Evolutionary conservation across 768 basidiomycete species (phyloP).

Genomic region (Gloeopeniophorella convolvens): DNA sequence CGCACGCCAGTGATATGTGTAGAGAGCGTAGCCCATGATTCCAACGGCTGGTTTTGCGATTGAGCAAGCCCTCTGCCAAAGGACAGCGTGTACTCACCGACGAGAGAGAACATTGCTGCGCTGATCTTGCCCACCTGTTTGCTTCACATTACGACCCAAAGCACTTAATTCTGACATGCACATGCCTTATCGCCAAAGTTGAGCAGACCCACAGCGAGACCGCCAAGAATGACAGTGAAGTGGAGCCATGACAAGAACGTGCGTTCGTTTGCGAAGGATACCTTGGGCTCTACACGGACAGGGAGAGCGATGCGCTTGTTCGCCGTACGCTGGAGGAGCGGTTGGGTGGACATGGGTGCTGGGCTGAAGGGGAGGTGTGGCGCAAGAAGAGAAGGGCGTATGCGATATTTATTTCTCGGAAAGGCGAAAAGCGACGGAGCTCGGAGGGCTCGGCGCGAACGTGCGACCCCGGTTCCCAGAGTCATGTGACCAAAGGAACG

Average conservation of each 20-base stretch:
- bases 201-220: slow-evolving; percentile 89
- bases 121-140: slow-evolving; percentile 86
- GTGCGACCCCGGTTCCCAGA: too few relatives aligned
- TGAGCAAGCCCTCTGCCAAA: neutral
- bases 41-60: slow-evolving; percentile 63
- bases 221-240: slow-evolving; percentile 96
- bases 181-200: slow-evolving; percentile 95
- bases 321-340: slow-evolving; percentile 91
- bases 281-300: slow-evolving; percentile 89
- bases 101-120: slow-evolving; percentile 92
- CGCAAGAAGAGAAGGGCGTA: neutral
- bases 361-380: neutral
- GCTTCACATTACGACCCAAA: neutral
- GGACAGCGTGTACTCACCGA: slow-evolving; percentile 50
- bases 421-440: neutral
- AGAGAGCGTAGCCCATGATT: slow-evolving; percentile 94
- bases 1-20: slow-evolving; percentile 96
- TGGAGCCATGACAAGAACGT: slow-evolving; percentile 99
- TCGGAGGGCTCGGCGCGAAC: too few relatives aligned
- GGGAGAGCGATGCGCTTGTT: slow-evolving; percentile 94
- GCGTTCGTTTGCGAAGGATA: slow-evolving; percentile 90
- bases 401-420: neutral
- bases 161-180: neutral
- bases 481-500: too few relatives aligned
- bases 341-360: slow-evolving; percentile 86